phyloP scores from a whole-genome alignment of 192 early-diverging fungal genomes.

The Coemansia sp. region DNA sequence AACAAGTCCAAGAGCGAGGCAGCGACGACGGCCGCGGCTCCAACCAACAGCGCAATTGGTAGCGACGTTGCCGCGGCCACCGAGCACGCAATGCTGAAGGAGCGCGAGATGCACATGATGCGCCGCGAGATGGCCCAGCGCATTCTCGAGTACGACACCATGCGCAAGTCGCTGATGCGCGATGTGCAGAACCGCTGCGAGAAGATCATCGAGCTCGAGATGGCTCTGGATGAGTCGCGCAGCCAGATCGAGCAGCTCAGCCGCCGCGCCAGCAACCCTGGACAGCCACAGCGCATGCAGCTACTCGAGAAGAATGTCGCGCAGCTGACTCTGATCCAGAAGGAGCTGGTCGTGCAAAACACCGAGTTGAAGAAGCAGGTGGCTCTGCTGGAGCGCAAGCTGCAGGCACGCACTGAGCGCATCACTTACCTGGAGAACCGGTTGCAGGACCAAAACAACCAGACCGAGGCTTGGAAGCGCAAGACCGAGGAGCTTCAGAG shows the following conservation, averaged over 20 bases:
- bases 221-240: conserved; percentile 94
- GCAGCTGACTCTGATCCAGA: conserved; percentile 94
- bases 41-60: conserved; percentile 7
- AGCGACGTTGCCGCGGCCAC: conserved; percentile 41
- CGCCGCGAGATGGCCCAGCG: conserved; percentile 61
- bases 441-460: conserved; percentile 70
- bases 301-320: conserved; percentile 97
- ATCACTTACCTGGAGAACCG: conserved; percentile 87
- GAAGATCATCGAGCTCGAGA: conserved; percentile 97
- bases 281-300: conserved; percentile 96
- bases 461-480: conserved; percentile 77
- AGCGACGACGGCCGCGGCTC: background rate
- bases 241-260: conserved; percentile 89
- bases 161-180: conserved; percentile 98
- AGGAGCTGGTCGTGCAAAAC: conserved; percentile 96
- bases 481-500: conserved; percentile 66
- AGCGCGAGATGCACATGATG: conserved; percentile 57
- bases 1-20: conserved; percentile 23
- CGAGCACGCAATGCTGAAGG: conserved; percentile 52
- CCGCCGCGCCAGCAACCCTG: conserved; percentile 77
- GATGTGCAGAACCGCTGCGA: conserved; percentile 98
- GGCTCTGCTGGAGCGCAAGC: conserved; percentile 86
- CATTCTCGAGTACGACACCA: conserved; percentile 92
- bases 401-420: conserved; percentile 89
- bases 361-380: conserved; percentile 93